Evolutionary conservation across 768 basidiomycete species (phyloP), one percentile per base, ranked within the genome.

Genomic region (Tylopilus balloui): DNA sequence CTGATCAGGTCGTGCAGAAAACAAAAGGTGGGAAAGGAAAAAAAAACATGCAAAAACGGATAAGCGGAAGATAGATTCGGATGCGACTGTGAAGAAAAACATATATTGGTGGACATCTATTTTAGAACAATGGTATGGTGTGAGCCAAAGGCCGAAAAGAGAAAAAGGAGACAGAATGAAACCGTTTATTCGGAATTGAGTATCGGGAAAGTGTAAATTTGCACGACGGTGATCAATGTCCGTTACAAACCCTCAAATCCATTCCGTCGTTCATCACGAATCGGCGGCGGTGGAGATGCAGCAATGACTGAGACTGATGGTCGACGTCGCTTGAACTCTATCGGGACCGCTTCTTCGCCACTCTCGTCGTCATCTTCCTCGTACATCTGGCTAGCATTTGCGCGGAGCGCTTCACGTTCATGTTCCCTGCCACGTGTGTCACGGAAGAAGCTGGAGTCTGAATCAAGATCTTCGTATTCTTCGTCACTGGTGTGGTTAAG

Each of bases 241-340:
- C 51, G 44, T 51, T 41, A 45, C 41, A 45, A 15, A 29, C 36
- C 46, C 27, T 60, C 47, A 11, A 34, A 60, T 43, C 52, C 31
- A 51, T 17, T 32, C 46, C 36, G 36, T 36, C 17, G 50, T 28
- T 56, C 46, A 35, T 58, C 53, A 14, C 62, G 52, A 32, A 52
- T 42, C n/a, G 46, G 51, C 27, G 54, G 52, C 14, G 64, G 61
- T 25, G 65, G 64, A 19, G 67, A 60, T n/a, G 59, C 48, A 21
- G 58, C 54, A 15, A 51, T 52, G 27, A 63, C 49, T 36, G 65
- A 69, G 2, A 67, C 55, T 44, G 69, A 69, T 21, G 68, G 65
- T 37, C 65, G 56, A 39, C 69, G 62, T 39, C 68, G 67, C 53
- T 67, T 68, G 52, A 72, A 54, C 43, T 68, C 68, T 54, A 68